phyloP scores from a whole-genome alignment of 495 filamentous ascomycete genomes.

The Penicillium macrosclerotiorum region DNA sequence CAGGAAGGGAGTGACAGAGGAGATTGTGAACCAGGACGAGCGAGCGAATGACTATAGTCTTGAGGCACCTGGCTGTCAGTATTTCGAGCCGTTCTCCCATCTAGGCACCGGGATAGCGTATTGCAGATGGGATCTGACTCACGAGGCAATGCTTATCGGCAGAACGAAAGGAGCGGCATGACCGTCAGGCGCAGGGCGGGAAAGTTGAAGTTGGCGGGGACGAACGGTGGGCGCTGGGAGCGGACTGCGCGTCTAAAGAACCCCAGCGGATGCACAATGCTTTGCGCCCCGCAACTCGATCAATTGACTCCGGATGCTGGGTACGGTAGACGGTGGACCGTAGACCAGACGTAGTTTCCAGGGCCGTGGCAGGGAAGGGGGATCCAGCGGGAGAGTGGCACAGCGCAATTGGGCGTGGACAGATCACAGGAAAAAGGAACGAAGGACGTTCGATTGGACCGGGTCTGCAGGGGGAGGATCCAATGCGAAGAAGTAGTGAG shows the following conservation, averaged over 20 bases:
- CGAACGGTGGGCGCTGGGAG: conserved; percentile 1
- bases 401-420: too few species aligned
- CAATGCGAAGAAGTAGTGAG: too few species aligned
- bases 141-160: conserved; percentile 18
- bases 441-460: too few species aligned
- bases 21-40: too few species aligned
- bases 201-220: conserved; percentile 6
- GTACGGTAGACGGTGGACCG: conserved; percentile 4
- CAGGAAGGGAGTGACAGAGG: neutral
- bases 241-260: conserved; percentile 6
- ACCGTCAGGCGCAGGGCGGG: conserved; percentile 12
- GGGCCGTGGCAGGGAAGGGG: too few species aligned
- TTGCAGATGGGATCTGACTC: conserved; percentile 12
- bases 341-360: conserved; percentile 14
- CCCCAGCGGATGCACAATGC: too few species aligned
- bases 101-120: too few species aligned
- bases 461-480: too few species aligned
- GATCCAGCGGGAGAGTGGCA: too few species aligned
- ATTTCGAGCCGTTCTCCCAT: neutral
- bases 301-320: too few species aligned
- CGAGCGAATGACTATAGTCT: conserved; percentile 11
- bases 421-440: too few species aligned
- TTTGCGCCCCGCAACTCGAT: conserved; percentile 15
- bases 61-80: neutral
- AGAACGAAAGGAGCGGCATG: conserved; percentile 25